Evolutionary conservation across 176 grass and related monocot genomes (phyloP), one percentile per base, ranked within the genome.

Genomic region (Ampelocalamus luodianensis): DNA sequence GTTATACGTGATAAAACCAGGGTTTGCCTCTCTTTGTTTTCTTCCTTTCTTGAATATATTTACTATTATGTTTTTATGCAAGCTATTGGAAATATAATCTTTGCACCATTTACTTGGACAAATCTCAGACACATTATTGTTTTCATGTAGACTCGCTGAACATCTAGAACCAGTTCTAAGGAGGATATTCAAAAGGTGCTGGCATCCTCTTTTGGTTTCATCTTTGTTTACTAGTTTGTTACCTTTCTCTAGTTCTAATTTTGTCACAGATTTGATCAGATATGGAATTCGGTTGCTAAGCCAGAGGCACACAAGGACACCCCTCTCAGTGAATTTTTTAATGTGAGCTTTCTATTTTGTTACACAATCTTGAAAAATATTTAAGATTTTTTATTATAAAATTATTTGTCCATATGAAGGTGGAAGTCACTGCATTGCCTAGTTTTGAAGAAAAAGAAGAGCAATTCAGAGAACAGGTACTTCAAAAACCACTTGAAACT

Each of bases 361-460:
- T 63, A 53, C 43, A 10, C 5, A 83, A 29, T 74, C 32, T 79
- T 74, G 58, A 63, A 78, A 17, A 5, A 43, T 79, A 29, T 66
- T 56, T 55, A 65, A 82, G 29, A 55, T 12, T 65, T 82, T 82
- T 58, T n/a, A 42, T 85, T 82, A 51, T 65, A 79, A 61, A 17
- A 32, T 61, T 24, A 0, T 86, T 67, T 88, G 63, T 74, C 37
- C 65, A 85, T 88, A 76, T 87, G 75, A 88, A 98, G 96, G 89
- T 98, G 50, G 69, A 98, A 84, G 96, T 98, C 62, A 95, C 91
- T 78, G 91, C 96, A 53, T 87, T 98, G 78, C 71, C 93, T 37
- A 98, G 93, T 91, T 98, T 92, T 82, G 96, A 98, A 90, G 96
- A 95, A 83, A 98, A 98, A 79, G 96, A 98, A 95, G 91, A 94